A percentile compares a stretch with the other conserved stretches of the same genome.
These are phyloP conservation scores for Acrodontium crateriforme DNA, from an alignment of 2,329 filamentous ascomycete genomes.

Conservation along the genomic window DNA sequence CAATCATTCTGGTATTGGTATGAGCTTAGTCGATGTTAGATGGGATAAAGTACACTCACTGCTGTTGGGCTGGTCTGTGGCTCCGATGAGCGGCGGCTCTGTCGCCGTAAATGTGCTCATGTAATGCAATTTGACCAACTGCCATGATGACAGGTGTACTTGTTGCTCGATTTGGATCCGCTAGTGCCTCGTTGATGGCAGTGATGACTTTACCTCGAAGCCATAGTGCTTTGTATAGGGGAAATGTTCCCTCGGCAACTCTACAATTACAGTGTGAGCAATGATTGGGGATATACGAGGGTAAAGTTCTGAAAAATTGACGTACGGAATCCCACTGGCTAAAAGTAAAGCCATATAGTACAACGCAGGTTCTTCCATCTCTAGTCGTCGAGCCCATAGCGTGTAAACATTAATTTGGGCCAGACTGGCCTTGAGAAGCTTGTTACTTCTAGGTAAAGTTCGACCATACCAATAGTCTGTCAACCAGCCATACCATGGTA, in stretches of 20 bases:
- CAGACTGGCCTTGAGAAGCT: slow-evolving; percentile 9
- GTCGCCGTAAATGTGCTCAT: slow-evolving; percentile 14
- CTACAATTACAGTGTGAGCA: too few relatives aligned
- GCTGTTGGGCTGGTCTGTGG: slow-evolving; percentile 10
- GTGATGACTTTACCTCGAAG: slow-evolving; percentile 3
- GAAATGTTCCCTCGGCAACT: slow-evolving; percentile 3
- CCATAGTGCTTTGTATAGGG: slow-evolving; percentile 6
- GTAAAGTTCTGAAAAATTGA: too few relatives aligned
- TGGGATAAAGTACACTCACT: slow-evolving; percentile 1
- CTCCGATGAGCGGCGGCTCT: slow-evolving; percentile 8
- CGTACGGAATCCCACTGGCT: slow-evolving; percentile 12
- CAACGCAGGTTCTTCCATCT: slow-evolving; percentile 10
- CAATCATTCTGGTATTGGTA: slow-evolving; percentile 5
- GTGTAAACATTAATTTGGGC: slow-evolving; percentile 7
- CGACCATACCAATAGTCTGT: slow-evolving; percentile 11
- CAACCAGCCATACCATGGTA: slow-evolving; percentile 11
- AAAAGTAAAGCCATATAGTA: slow-evolving; percentile 12
- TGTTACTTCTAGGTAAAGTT: slow-evolving; percentile 5
- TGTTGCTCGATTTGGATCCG: slow-evolving; percentile 8
- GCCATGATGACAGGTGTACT: slow-evolving; percentile 12
- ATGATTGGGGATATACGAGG: too few relatives aligned
- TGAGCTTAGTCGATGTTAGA: slow-evolving; percentile 1
- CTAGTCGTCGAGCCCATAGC: slow-evolving; percentile 9
- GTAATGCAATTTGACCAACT: slow-evolving; percentile 13
- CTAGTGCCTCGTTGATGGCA: slow-evolving; percentile 12